A percentile compares a stretch with the other conserved stretches of the same genome.
Evolutionary conservation across 2,329 filamentous ascomycete species (phyloP).

Genomic region (Huntiella omanensis): DNA sequence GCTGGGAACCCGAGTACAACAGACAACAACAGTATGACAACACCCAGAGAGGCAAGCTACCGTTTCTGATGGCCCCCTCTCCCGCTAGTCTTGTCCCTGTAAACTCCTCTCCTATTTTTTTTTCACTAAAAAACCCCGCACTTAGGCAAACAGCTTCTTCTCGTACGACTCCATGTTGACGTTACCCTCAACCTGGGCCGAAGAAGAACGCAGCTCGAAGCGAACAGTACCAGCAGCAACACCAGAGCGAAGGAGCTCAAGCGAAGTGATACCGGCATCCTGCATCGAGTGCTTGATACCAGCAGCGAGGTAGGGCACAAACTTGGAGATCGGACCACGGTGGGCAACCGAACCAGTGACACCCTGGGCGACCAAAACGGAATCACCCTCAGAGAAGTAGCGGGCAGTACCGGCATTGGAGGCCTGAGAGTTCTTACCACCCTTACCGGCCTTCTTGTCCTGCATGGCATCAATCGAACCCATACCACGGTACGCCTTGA

Average conservation of each 20-base stretch:
- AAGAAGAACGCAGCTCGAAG: conserved; percentile 87
- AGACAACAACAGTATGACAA: background rate
- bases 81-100: background rate
- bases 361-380: conserved; percentile 87
- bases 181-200: conserved; percentile 88
- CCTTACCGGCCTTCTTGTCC: conserved; percentile 81
- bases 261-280: conserved; percentile 73
- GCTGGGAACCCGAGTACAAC: background rate
- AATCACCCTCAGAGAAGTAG: conserved; percentile 96
- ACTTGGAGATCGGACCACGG: conserved; percentile 76
- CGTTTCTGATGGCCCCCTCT: background rate
- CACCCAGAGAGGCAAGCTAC: background rate
- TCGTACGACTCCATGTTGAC: conserved; percentile 98
- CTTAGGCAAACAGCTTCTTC: conserved; percentile 94
- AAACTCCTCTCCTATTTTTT: background rate
- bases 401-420: conserved; percentile 90
- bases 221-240: conserved; percentile 60
- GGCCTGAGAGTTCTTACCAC: conserved; percentile 52
- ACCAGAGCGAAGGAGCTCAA: conserved; percentile 55
- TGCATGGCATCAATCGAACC: conserved; percentile 98
- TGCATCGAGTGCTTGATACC: conserved; percentile 96
- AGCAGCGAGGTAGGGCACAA: conserved; percentile 85
- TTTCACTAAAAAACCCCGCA: conserved; percentile 1
- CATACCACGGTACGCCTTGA: conserved; percentile 99
- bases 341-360: conserved; percentile 75